Percentiles rank a stretch among this genome's conserved stretches.
Evolutionary conservation across 352 stramenopile species (phyloP).

Genomic region (Pythium aristosporum): DNA sequence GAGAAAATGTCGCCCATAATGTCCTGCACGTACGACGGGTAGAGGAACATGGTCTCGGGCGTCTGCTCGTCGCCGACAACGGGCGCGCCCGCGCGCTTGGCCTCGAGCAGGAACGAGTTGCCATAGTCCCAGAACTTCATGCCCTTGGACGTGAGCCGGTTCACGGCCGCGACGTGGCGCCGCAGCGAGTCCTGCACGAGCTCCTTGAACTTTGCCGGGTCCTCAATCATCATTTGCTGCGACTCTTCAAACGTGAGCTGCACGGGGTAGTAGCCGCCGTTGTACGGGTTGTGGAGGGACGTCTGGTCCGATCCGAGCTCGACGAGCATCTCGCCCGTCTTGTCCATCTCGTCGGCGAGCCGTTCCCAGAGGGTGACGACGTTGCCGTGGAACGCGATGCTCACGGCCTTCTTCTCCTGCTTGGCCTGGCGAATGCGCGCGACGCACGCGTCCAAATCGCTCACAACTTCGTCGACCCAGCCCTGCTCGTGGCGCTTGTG

Average conservation of each 20-base stretch:
- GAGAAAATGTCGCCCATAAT: constrained; percentile 93
- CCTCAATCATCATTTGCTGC: constrained; percentile 76
- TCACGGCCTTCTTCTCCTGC: constrained; percentile 63
- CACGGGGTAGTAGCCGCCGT: constrained; percentile 89
- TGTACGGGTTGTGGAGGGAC: constrained; percentile 89
- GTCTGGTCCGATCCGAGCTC: constrained; percentile 89
- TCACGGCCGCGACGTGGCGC: constrained; percentile 77
- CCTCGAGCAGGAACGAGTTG: constrained; percentile 88
- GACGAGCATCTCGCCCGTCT: constrained; percentile 69
- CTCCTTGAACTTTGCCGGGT: constrained; percentile 73
- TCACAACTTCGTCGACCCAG: constrained; percentile 85
- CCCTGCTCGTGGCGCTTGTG: constrained; percentile 84
- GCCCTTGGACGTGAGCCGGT: constrained; percentile 69
- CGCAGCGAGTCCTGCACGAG: constrained; percentile 79
- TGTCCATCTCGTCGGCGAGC: constrained; percentile 70
- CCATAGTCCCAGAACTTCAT: constrained; percentile 92
- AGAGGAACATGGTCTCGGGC: constrained; percentile 73
- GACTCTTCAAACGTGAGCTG: constrained; percentile 81
- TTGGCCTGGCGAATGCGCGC: constrained; percentile 57
- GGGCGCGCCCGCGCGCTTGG: constrained; percentile 77
- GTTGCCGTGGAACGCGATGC: constrained; percentile 85
- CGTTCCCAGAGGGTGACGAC: constrained; percentile 87
- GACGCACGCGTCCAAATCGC: constrained; percentile 65
- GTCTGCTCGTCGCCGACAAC: constrained; percentile 57
- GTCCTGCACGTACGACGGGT: constrained; percentile 89